Evolutionary conservation across 495 filamentous ascomycete genomes (phyloP).

Genomic region (Hypoxylon crocopeplum): DNA sequence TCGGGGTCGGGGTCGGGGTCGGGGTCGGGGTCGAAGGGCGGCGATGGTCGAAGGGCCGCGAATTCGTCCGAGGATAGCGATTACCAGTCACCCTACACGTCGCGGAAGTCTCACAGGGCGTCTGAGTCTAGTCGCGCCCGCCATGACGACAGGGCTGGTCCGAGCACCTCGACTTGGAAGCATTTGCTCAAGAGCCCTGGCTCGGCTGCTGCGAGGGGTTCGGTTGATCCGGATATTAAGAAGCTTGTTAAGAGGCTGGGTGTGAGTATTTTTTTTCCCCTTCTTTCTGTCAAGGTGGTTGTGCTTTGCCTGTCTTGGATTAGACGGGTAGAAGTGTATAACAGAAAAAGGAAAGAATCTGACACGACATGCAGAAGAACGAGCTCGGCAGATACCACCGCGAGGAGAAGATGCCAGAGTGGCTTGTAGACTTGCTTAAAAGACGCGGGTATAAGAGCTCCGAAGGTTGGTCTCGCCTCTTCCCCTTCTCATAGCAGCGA

Average conservation of each 20-base stretch:
- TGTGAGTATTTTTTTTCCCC: slow-evolving; percentile 25
- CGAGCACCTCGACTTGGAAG: too few species aligned
- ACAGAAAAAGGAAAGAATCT: slow-evolving; percentile 15
- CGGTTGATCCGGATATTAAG: not conserved
- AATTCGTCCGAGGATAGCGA: too few species aligned
- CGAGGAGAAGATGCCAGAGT: slow-evolving; percentile 86
- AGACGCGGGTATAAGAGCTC: slow-evolving; percentile 64
- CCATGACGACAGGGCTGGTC: not conserved
- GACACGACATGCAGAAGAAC: slow-evolving; percentile 43
- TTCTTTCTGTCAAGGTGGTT: too few species aligned
- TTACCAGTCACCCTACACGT: too few species aligned
- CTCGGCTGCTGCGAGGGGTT: not conserved
- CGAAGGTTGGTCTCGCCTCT: slow-evolving; percentile 46
- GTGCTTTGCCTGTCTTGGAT: not conserved
- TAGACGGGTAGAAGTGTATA: not conserved
- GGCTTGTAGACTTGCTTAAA: slow-evolving; percentile 74
- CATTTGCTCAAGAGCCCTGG: too few species aligned
- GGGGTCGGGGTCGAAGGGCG: too few species aligned
- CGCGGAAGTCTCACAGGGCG: too few species aligned
- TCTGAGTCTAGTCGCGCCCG: too few species aligned
- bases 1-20: too few species aligned
- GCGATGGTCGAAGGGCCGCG: too few species aligned
- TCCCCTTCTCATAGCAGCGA: not conserved
- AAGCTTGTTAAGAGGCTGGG: slow-evolving; percentile 40
- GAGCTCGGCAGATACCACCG: slow-evolving; percentile 87